Conservation (phyloP, 129 eudicot genomes). For the Chrysanthemum makinoi region DNA sequence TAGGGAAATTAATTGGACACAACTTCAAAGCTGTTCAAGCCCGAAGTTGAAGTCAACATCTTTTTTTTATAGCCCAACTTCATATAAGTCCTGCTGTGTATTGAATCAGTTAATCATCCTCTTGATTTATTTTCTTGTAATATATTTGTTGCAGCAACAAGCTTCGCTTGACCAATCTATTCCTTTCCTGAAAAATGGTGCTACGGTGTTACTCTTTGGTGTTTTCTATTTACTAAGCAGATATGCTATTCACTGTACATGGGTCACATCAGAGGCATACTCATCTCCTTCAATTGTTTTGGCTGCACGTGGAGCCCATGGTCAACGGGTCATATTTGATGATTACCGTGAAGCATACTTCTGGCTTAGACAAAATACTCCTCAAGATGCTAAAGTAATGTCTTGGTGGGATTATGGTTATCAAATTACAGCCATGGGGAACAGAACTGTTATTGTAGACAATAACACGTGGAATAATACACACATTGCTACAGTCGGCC, state of each 20-base stretch:
- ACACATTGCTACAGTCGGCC: constrained; percentile 90
- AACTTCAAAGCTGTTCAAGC: not conserved
- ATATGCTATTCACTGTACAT: constrained; percentile 82
- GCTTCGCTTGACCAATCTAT: constrained; percentile 71
- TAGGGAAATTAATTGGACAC: not conserved
- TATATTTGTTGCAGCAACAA: constrained; percentile 44
- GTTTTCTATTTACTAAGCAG: constrained; percentile 87
- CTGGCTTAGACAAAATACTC: constrained; percentile 92
- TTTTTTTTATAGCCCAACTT: not conserved
- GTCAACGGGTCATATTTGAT: constrained; percentile 83
- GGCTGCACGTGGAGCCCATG: constrained; percentile 91
- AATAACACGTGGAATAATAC: constrained; percentile 97
- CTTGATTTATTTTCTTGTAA: not conserved
- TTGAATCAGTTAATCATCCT: not conserved
- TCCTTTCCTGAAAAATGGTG: constrained; percentile 78
- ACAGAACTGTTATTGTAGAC: constrained; percentile 90
- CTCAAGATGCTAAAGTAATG: constrained; percentile 91
- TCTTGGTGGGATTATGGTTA: constrained; percentile 99
- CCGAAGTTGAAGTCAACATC: no score
- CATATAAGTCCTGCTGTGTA: not conserved
- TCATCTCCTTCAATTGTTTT: constrained; percentile 97
- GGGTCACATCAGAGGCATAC: constrained; percentile 98
- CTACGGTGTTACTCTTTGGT: constrained; percentile 76
- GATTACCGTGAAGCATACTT: constrained; percentile 95
- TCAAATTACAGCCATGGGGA: constrained; percentile 95